A percentile compares a stretch with the other conserved stretches of the same genome.
These are phyloP conservation scores for Vicia villosa DNA, from an alignment of 306 rosid genomes.

Conservation along the genomic window DNA sequence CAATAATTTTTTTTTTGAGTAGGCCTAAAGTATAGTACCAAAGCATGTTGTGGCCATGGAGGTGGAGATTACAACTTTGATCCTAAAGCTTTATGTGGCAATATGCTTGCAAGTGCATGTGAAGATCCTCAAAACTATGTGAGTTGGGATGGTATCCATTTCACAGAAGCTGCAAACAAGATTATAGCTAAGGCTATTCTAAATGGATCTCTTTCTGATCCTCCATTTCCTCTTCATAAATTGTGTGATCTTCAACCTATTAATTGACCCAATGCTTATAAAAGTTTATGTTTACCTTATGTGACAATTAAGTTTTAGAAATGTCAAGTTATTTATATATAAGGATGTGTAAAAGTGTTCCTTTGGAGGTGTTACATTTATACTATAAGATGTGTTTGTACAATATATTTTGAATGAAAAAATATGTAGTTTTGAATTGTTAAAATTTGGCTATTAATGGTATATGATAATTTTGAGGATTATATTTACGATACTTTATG, in stretches of 20 bases:
- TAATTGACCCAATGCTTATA: constrained; percentile 33
- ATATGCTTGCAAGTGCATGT: constrained; percentile 65
- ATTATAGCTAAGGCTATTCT: constrained; percentile 60
- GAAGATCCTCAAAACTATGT: constrained; percentile 70
- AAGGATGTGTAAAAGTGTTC: not conserved
- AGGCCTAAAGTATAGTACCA: constrained; percentile 61
- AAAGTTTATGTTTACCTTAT: not conserved
- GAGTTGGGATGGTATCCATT: constrained; percentile 90
- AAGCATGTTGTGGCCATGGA: constrained; percentile 84
- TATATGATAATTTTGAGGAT: not conserved
- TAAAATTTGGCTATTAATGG: not conserved
- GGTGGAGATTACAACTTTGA: constrained; percentile 69
- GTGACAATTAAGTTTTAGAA: not conserved
- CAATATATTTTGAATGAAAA: not conserved
- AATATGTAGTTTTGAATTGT: not conserved
- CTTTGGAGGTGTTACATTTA: constrained; percentile 7
- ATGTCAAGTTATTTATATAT: not conserved
- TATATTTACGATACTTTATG: too few species aligned
- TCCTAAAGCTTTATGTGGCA: constrained; percentile 56
- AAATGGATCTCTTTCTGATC: constrained; percentile 63
- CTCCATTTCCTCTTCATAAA: constrained; percentile 57
- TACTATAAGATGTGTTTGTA: not conserved
- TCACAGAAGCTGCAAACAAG: constrained; percentile 82
- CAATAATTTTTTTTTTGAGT: constrained; percentile 16
- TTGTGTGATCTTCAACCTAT: constrained; percentile 60